These are phyloP conservation scores for Aegilops bicornis DNA, from an alignment of 176 grass and related monocot species.

Conservation along the genomic window DNA sequence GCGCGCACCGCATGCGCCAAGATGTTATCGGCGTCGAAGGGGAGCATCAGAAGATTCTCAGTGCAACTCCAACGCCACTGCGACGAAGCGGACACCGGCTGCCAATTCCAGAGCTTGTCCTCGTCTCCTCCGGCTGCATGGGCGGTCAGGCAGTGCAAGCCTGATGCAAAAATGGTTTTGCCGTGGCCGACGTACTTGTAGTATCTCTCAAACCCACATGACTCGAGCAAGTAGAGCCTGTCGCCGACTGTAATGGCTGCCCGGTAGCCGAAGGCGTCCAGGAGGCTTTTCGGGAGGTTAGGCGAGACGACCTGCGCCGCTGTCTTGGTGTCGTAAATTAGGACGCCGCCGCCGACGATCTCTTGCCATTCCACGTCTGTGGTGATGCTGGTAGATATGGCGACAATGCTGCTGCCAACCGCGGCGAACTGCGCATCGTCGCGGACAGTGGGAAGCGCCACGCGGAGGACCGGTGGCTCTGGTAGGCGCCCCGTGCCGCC, in stretches of 20 bases:
- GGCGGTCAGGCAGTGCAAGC: neutral
- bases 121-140: neutral
- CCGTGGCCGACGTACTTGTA: no score
- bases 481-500: neutral
- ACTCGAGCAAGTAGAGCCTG: no score
- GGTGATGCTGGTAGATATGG: neutral
- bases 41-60: neutral
- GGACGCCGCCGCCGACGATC: no score
- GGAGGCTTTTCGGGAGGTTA: neutral
- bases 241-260: no score
- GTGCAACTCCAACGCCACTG: neutral
- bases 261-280: fast-evolving
- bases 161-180: no score
- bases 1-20: neutral
- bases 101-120: neutral
- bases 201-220: no score
- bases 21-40: neutral
- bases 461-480: neutral
- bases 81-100: neutral
- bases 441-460: neutral
- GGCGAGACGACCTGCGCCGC: neutral
- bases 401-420: neutral
- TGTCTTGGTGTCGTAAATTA: neutral
- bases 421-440: neutral
- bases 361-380: neutral